Evolutionary conservation across 441 rosid genomes (phyloP).

Genomic region (Euphorbia neoarborescens): DNA sequence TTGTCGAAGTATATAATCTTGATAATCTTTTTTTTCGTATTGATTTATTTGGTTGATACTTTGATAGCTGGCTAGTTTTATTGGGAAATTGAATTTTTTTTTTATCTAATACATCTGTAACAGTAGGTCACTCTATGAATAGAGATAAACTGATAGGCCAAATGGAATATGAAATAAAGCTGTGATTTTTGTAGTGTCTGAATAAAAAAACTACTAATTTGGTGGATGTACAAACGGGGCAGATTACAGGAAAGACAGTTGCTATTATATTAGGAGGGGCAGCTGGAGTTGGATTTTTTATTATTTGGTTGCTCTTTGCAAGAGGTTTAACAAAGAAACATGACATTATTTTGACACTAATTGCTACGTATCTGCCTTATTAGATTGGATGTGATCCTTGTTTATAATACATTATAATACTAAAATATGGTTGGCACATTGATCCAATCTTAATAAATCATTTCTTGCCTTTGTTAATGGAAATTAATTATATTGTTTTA

Average conservation of each 20-base stretch:
- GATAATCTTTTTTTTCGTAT: neutral
- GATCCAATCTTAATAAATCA: too few relatives aligned
- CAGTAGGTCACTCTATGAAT: conserved; percentile 5
- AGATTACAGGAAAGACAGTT: conserved; percentile 75
- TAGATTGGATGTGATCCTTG: conserved; percentile 1
- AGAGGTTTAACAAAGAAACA: conserved; percentile 66
- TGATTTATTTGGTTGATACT: neutral
- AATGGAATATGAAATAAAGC: neutral
- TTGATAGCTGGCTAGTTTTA: neutral
- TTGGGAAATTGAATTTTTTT: neutral
- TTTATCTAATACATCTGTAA: neutral
- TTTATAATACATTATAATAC: neutral
- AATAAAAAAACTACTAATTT: neutral
- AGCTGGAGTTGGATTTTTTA: conserved; percentile 78
- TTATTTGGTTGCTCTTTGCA: conserved; percentile 73
- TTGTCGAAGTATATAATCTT: neutral
- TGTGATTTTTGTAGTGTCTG: neutral
- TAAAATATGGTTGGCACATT: conserved; percentile 15
- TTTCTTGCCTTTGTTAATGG: conserved; percentile 6
- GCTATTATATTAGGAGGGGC: conserved; percentile 97
- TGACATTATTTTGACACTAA: conserved; percentile 43
- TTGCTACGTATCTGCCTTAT: neutral
- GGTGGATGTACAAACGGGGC: conserved; percentile 44
- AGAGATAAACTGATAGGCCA: neutral
- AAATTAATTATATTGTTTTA: conserved; percentile 20